These are phyloP conservation scores for Aspergillus nanangensis DNA, from an alignment of 495 filamentous ascomycete genomes.

Conservation along the genomic window DNA sequence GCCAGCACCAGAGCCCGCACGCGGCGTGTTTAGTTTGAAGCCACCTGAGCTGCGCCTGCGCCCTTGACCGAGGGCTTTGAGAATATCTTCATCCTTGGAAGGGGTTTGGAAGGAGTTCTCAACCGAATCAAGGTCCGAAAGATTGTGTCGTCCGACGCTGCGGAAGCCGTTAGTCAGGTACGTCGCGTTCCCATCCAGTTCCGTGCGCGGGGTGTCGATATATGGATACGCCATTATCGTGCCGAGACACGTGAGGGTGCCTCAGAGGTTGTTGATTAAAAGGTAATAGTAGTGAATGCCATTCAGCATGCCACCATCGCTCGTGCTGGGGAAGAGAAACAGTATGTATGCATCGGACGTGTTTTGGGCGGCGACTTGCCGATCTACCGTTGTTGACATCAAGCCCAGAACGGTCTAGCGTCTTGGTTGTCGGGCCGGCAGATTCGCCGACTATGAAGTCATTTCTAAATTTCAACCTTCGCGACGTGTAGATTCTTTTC, in stretches of 20 bases:
- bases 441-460: slow-evolving; percentile 37
- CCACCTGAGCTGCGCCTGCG: slow-evolving; percentile 43
- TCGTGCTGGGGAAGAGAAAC: background rate
- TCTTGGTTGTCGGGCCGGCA: slow-evolving; percentile 15
- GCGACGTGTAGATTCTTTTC: background rate
- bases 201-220: slow-evolving; percentile 76
- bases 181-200: slow-evolving; percentile 71
- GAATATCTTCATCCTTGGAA: slow-evolving; percentile 67
- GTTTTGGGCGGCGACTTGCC: slow-evolving; percentile 33
- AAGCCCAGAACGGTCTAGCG: slow-evolving; percentile 32
- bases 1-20: slow-evolving; percentile 53
- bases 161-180: slow-evolving; percentile 59
- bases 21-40: slow-evolving; percentile 65
- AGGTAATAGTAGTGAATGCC: slow-evolving; percentile 5
- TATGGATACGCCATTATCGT: slow-evolving; percentile 45
- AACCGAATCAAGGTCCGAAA: slow-evolving; percentile 71
- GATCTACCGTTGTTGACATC: slow-evolving; percentile 35
- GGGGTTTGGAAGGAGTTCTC: slow-evolving; percentile 85
- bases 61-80: slow-evolving; percentile 62
- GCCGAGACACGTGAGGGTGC: slow-evolving; percentile 9
- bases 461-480: slow-evolving; percentile 9
- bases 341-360: slow-evolving; percentile 19
- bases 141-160: slow-evolving; percentile 39
- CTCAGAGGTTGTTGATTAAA: background rate
- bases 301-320: slow-evolving; percentile 29